Conservation (phyloP, 2,329 filamentous ascomycete species). For the Neopestalotiopsis rosae region DNA sequence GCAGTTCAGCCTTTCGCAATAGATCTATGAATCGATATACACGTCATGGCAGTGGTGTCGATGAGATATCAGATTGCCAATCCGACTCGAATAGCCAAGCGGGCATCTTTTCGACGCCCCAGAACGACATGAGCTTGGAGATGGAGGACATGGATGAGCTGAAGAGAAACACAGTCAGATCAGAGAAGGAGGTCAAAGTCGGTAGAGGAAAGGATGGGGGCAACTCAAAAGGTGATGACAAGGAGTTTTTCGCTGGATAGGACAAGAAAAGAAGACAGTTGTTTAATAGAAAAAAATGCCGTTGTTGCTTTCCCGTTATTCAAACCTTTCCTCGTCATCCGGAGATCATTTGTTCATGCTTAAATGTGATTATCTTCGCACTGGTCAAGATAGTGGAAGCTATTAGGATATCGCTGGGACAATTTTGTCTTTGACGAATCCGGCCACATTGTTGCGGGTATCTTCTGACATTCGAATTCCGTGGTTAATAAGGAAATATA, state of each 20-base stretch:
- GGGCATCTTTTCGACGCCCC: constrained; percentile 1
- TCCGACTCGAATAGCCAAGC: constrained; percentile 14
- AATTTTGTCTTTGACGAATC: too few species aligned
- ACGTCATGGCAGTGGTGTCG: constrained; percentile 6
- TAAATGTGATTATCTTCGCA: too few species aligned
- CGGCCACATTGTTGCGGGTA: too few species aligned
- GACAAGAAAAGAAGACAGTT: not conserved
- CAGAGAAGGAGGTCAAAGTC: not conserved
- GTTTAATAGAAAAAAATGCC: too few species aligned
- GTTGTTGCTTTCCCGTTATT: too few species aligned
- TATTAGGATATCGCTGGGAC: too few species aligned
- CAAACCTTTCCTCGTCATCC: too few species aligned
- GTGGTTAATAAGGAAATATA: too few species aligned
- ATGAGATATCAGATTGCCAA: constrained; percentile 2
- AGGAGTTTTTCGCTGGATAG: not conserved
- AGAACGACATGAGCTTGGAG: not conserved
- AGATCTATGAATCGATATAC: constrained; percentile 4
- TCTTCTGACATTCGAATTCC: too few species aligned
- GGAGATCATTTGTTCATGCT: too few species aligned
- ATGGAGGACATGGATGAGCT: constrained; percentile 37
- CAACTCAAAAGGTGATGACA: not conserved
- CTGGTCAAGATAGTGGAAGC: too few species aligned
- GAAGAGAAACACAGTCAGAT: not conserved
- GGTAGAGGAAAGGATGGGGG: not conserved
- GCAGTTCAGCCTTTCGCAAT: not conserved